phyloP scores from a whole-genome alignment of 345 rosid genomes.

The Gossypium ekmanianum region DNA sequence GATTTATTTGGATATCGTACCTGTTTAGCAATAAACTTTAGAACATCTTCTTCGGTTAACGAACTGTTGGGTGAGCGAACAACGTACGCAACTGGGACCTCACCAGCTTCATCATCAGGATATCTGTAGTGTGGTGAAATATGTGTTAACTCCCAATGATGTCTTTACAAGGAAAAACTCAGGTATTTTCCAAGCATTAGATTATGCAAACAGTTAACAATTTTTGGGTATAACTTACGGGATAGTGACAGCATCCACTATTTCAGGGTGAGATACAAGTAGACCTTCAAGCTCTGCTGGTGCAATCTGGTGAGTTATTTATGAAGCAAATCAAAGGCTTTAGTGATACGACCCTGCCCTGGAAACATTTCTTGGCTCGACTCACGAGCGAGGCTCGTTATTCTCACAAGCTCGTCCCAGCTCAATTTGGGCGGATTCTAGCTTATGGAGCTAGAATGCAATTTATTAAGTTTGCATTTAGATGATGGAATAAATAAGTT shows the following conservation, averaged over 20 bases:
- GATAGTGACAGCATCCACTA: conserved; percentile 80
- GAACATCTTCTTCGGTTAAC: conserved; percentile 56
- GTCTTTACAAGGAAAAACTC: neutral
- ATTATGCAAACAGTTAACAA: neutral
- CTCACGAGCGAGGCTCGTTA: no score
- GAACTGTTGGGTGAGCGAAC: conserved; percentile 65
- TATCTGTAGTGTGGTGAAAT: conserved; percentile 34
- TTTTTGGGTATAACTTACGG: conserved; percentile 54
- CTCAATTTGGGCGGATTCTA: no score
- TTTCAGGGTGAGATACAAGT: conserved; percentile 81
- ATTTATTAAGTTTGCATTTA: no score
- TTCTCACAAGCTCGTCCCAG: no score
- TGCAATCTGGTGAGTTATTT: conserved; percentile 54
- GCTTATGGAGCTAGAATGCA: no score
- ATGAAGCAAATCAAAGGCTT: conserved; percentile 7
- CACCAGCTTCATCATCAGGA: conserved; percentile 94
- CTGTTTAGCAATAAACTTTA: conserved; percentile 72
- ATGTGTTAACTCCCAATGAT: neutral
- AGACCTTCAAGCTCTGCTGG: conserved; percentile 98
- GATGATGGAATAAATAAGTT: no score
- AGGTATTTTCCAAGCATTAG: neutral
- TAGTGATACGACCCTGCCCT: neutral
- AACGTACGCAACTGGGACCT: conserved; percentile 83
- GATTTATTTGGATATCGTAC: conserved; percentile 26
- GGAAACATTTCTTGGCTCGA: no score